Evolutionary conservation across 176 grass and related monocot species (phyloP).

Genomic region (Phoenix dactylifera): DNA sequence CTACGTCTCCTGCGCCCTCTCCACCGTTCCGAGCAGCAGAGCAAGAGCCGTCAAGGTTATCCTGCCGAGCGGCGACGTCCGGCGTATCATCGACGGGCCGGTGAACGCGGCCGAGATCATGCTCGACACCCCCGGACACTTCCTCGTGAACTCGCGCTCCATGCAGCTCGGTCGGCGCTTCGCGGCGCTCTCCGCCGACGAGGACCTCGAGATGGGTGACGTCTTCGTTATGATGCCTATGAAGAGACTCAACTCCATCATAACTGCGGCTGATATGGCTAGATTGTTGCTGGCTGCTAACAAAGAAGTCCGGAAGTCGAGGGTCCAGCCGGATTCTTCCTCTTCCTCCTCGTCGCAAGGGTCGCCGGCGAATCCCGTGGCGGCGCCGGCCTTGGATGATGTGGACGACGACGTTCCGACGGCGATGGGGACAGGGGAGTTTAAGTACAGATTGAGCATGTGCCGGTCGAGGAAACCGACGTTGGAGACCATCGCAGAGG

Average conservation of each 20-base stretch:
- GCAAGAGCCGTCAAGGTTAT: conserved; percentile 36
- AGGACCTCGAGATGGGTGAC: conserved; percentile 39
- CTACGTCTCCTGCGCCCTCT: conserved; percentile 53
- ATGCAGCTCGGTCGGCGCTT: conserved; percentile 51
- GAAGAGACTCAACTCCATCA: conserved; percentile 53
- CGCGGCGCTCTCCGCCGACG: conserved; percentile 54
- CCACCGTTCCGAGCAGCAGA: conserved; percentile 1
- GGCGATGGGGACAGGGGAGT: conserved; percentile 52
- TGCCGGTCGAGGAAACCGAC: conserved; percentile 47
- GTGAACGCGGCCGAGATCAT: conserved; percentile 67
- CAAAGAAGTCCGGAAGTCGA: conserved; percentile 35
- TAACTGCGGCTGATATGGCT: conserved; percentile 36
- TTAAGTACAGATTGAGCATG: conserved; percentile 58
- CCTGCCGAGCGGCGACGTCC: conserved; percentile 43
- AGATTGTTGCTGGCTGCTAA: conserved; percentile 34
- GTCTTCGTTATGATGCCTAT: conserved; percentile 70
- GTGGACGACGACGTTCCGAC: conserved; percentile 27
- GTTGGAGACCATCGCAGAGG: conserved; percentile 83
- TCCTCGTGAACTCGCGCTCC: conserved; percentile 43
- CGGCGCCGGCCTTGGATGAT: conserved; percentile 35
- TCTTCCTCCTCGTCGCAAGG: neutral
- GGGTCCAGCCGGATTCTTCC: conserved; percentile 27
- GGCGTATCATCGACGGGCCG: conserved; percentile 23
- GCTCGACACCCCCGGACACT: conserved; percentile 74
- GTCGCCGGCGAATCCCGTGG: neutral